These are phyloP conservation scores for Edaphochlamys debaryana DNA, from an alignment of 139 green algal genomes.

Conservation along the genomic window DNA sequence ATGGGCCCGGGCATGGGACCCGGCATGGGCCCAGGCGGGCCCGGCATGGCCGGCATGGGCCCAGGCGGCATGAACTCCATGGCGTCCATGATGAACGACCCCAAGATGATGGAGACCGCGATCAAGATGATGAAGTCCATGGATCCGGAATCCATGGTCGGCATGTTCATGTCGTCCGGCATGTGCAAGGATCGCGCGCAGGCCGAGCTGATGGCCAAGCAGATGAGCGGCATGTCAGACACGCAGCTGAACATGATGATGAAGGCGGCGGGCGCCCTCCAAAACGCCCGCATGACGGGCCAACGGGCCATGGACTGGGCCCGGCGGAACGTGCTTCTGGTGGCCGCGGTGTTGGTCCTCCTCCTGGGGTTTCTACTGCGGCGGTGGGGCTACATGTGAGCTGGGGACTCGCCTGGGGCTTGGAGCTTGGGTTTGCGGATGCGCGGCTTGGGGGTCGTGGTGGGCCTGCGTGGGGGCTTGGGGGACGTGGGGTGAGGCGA, in stretches of 20 bases:
- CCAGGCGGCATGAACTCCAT: background rate
- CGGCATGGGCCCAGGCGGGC: background rate
- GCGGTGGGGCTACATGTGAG: conserved; percentile 49
- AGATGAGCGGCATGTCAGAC: conserved; percentile 45
- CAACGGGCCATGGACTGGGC: conserved; percentile 12
- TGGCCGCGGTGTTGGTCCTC: conserved; percentile 44
- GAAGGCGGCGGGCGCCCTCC: conserved; percentile 41
- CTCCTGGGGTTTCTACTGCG: conserved; percentile 55
- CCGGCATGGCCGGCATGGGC: background rate
- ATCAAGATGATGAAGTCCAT: conserved; percentile 64
- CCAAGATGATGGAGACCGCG: conserved; percentile 48
- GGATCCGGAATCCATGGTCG: conserved; percentile 46
- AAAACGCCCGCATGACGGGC: conserved; percentile 22
- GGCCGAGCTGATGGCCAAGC: conserved; percentile 47
- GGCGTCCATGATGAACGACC: conserved; percentile 33
- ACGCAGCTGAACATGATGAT: conserved; percentile 50
- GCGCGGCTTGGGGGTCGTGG: too few relatives aligned
- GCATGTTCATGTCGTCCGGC: conserved; percentile 45
- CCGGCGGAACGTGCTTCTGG: conserved; percentile 22
- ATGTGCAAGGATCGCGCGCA: conserved; percentile 41
- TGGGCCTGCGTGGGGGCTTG: too few relatives aligned
- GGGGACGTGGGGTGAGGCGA: too few relatives aligned
- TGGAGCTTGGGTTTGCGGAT: too few relatives aligned
- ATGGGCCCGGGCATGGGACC: background rate
- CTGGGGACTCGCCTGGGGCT: too few relatives aligned